Base-by-base conservation (phyloP, 495 filamentous ascomycete genomes). In the Penicillium soppii region DNA sequence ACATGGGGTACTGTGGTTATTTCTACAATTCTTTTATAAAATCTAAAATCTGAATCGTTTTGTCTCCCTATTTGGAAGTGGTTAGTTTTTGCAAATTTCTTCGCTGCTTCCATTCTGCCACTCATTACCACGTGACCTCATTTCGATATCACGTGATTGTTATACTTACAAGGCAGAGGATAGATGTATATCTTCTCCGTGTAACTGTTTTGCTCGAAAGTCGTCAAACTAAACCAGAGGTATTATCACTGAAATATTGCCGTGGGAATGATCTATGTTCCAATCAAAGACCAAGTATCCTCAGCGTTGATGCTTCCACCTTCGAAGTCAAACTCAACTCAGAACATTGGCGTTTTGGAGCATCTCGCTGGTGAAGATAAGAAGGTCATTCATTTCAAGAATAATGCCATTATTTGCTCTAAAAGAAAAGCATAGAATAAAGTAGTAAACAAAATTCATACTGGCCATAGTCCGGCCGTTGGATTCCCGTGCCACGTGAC, bases 401-500 rank as follows among this genome's bases (percentile, higher is more conserved):
- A 17, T 4, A 2, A 25, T 16, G 20, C 6, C 10, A 3, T 17
- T 7, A 3, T 37, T 19, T 16, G 22, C 19, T 3, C 17, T 13
- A 12, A 21, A 49, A 17, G 33, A 32, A 49, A 15, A 32, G 26
- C 26, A 25, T 43, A 45, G 10, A 36, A 37, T 38, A 13, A 19
- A 13, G 9, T 25, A 41, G 26, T 41, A 30, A 41, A 49, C 36
- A 30, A 7, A 17, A 33, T 9, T 21, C 5, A 20, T 29, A 5
- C 36, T 52, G 48, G 41, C 40, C 41, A 27, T 52, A 45, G 27
- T 52, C 16, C 48, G 29, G 38, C 43, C 43, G 39, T 38, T 52
- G 50, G 9, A 52, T 52, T 44, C 41, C 47, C 44, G 42, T 39
- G 40, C 33, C 67, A 70, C 67, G 67, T 70, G 68, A 68, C 57